A percentile compares a stretch with the other conserved stretches of the same genome.
These are phyloP conservation scores for Epichloe sylvatica DNA, from an alignment of 2,329 filamentous ascomycete species.

Conservation along the genomic window DNA sequence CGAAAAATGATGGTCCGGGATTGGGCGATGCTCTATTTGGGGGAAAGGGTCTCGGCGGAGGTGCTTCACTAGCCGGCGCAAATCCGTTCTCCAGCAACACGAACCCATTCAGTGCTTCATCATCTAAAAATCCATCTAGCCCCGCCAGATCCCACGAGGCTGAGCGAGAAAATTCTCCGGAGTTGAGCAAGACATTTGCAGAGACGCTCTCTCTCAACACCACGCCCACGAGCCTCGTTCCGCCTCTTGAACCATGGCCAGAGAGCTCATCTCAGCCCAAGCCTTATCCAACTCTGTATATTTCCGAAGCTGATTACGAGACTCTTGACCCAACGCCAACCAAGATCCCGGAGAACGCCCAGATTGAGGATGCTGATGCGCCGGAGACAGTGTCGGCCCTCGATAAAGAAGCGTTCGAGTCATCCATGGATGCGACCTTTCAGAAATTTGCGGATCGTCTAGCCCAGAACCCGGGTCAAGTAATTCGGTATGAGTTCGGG, in stretches of 20 bases:
- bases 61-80: conserved; percentile 17
- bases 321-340: conserved; percentile 51
- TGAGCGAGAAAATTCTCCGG: conserved; percentile 13
- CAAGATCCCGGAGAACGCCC: conserved; percentile 36
- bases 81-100: conserved; percentile 48
- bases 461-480: conserved; percentile 69
- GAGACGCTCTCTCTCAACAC: conserved; percentile 63
- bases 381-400: conserved; percentile 30
- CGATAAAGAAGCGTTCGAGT: conserved; percentile 61
- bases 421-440: conserved; percentile 59
- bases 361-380: conserved; percentile 26
- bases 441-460: conserved; percentile 68
- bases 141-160: conserved; percentile 17
- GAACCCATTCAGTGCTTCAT: conserved; percentile 25
- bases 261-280: conserved; percentile 45
- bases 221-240: conserved; percentile 19
- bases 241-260: conserved; percentile 62
- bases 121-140: conserved; percentile 17
- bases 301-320: conserved; percentile 84
- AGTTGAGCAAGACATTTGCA: conserved; percentile 51
- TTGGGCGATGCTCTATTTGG: conserved; percentile 61
- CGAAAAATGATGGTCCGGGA: conserved; percentile 24
- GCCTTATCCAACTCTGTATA: conserved; percentile 63
- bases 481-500: conserved; percentile 66
- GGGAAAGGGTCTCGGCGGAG: conserved; percentile 32